Base-by-base conservation (phyloP, 2,329 filamentous ascomycete genomes). In the Torrubiella hemipterigena region DNA sequence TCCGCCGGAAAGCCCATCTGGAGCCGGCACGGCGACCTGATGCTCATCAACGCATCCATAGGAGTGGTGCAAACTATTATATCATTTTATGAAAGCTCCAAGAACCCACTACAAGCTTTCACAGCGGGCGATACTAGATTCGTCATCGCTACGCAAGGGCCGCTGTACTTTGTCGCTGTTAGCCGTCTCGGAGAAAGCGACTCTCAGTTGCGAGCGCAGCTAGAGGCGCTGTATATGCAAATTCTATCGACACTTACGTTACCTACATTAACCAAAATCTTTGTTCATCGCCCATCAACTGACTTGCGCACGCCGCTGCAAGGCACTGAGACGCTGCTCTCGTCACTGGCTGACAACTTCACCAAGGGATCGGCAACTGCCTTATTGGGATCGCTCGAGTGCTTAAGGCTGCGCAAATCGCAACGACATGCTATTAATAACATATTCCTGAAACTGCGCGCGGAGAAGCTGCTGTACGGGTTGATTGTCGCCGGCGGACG, bases 1-100 rank as follows among this genome's bases (percentile, higher is more conserved):
- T 89, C 86, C 11, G 89, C 93, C 8, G 91, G 91, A 14, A 98
- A 98, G 53, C 93, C 91, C 9, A 93, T 98, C 29, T 98, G 89
- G 67, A 96, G 86, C 48, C 74, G 93, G 29, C 89, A 98, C 51
- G 91, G 93, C 24, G 85, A 95, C 44, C 70, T 93, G 42, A 77
- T 80, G 33, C 63, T 96, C 26, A 85, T 96, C 50, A 94, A 93
- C 45, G 81, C 82, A 30, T 95, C 91, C 45, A 89, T 96, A 52
- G 91, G 91, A 24, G 80, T 98, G 13, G 79, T 95, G 3, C 91
- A 96, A 52, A 98, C 91, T 26, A 89, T 98, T 44, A 94, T 98
- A 39, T 96, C 91, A 2, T 95, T 95, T 51, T 96, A 93, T 49
- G 81, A 94, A 51, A 77, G 77, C 27, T 72, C 79, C 7, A 71